Percentiles rank a stretch among this genome's conserved stretches.
These are phyloP conservation scores for Pseudogymnoascus sp. DNA, from an alignment of 2,329 filamentous ascomycete genomes.

Conservation along the genomic window DNA sequence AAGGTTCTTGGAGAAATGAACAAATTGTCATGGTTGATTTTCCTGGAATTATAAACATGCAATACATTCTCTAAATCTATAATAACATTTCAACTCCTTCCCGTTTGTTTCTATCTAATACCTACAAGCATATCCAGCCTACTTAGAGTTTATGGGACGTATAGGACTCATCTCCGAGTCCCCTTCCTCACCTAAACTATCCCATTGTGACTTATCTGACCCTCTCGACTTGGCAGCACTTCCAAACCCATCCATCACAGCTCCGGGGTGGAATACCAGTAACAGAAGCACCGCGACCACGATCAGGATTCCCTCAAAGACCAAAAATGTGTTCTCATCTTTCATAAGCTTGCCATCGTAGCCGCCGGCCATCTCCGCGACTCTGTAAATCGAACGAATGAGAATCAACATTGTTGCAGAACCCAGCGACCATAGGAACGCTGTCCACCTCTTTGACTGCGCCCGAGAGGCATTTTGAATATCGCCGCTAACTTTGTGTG, in stretches of 20 bases:
- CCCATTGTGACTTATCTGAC: neutral
- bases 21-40: neutral
- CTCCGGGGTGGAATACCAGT: slow-evolving; percentile 37
- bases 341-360: slow-evolving; percentile 52
- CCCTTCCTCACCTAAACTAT: neutral
- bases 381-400: slow-evolving; percentile 55
- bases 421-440: slow-evolving; percentile 13
- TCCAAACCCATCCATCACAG: neutral
- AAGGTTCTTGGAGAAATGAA: neutral
- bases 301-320: slow-evolving; percentile 48
- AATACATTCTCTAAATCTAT: neutral
- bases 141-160: neutral
- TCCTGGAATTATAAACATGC: neutral
- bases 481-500: neutral
- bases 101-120: neutral
- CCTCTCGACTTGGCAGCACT: slow-evolving; percentile 9
- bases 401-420: slow-evolving; percentile 56
- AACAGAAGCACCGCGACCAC: slow-evolving; percentile 37
- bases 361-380: slow-evolving; percentile 56
- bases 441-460: neutral
- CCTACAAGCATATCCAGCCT: neutral
- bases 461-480: neutral
- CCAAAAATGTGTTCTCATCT: slow-evolving; percentile 47
- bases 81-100: neutral
- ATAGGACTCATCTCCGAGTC: neutral